Evolutionary conservation across 441 rosid genomes (phyloP).

Genomic region (Erodium moschatum): DNA sequence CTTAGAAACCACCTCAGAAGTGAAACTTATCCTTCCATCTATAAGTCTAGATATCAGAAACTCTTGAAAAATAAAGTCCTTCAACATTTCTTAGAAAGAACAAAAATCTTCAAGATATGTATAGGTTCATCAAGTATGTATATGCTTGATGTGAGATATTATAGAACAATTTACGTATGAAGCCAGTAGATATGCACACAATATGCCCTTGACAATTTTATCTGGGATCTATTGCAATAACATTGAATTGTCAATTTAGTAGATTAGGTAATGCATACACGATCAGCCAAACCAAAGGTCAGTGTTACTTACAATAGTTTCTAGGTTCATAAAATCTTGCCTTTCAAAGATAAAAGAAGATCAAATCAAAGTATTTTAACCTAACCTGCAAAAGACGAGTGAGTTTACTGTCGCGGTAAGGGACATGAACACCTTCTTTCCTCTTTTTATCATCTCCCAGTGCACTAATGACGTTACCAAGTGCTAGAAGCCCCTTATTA

Average conservation of each 20-base stretch:
- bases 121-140: not conserved
- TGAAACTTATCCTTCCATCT: not conserved
- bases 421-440: constrained; percentile 56
- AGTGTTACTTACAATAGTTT: not conserved
- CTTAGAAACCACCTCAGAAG: not conserved
- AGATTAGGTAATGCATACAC: not conserved
- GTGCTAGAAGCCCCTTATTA: constrained; percentile 62
- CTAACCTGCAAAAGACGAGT: constrained; percentile 56
- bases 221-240: not conserved
- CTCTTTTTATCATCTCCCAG: constrained; percentile 62
- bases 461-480: constrained; percentile 63
- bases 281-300: not conserved
- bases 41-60: not conserved
- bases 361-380: constrained; percentile 9
- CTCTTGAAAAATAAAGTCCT: not conserved
- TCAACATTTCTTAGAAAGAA: not conserved
- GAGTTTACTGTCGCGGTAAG: constrained; percentile 59
- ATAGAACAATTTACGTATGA: not conserved
- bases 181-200: not conserved
- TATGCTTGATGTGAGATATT: not conserved
- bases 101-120: not conserved
- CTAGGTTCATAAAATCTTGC: not conserved
- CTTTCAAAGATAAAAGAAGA: not conserved
- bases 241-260: not conserved
- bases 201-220: not conserved